phyloP scores from a whole-genome alignment of 2,329 filamentous ascomycete species.

The Erysiphe pulchra region DNA sequence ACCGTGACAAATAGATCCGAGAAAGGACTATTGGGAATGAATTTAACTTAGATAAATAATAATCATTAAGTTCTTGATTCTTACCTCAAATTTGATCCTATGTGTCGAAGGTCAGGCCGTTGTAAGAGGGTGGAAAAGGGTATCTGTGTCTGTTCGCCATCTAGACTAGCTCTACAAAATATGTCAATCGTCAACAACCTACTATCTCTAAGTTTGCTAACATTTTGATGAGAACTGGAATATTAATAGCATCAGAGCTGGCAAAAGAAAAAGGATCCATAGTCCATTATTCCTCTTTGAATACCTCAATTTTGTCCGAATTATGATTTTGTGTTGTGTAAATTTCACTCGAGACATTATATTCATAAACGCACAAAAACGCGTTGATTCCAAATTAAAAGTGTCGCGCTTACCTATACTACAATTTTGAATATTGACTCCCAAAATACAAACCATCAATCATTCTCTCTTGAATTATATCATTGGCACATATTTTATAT shows the following conservation, averaged over 20 bases:
- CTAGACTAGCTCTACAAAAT: conserved; percentile 40
- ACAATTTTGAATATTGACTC: too few relatives aligned
- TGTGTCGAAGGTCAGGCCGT: conserved; percentile 56
- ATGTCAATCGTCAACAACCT: conserved; percentile 2
- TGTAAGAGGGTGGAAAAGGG: conserved; percentile 56
- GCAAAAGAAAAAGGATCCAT: conserved; percentile 98
- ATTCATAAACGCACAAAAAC: too few relatives aligned
- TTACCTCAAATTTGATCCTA: conserved; percentile 62
- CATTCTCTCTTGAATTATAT: too few relatives aligned
- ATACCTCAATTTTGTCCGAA: too few relatives aligned
- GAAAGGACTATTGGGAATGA: conserved; percentile 26
- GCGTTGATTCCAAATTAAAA: too few relatives aligned
- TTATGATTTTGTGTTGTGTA: too few relatives aligned
- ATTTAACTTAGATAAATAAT: background rate
- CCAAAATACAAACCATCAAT: too few relatives aligned
- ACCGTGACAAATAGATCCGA: conserved; percentile 85
- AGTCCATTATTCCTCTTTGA: conserved; percentile 3
- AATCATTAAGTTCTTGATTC: conserved; percentile 4
- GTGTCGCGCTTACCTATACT: too few relatives aligned
- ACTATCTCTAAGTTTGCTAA: conserved; percentile 10
- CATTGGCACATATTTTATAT: too few relatives aligned
- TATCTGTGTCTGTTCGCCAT: conserved; percentile 51
- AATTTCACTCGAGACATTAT: too few relatives aligned
- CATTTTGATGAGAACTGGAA: conserved; percentile 44
- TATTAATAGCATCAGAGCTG: conserved; percentile 58